phyloP scores from a whole-genome alignment of 2,329 filamentous ascomycete species.

The Aplosporella prunicola region DNA sequence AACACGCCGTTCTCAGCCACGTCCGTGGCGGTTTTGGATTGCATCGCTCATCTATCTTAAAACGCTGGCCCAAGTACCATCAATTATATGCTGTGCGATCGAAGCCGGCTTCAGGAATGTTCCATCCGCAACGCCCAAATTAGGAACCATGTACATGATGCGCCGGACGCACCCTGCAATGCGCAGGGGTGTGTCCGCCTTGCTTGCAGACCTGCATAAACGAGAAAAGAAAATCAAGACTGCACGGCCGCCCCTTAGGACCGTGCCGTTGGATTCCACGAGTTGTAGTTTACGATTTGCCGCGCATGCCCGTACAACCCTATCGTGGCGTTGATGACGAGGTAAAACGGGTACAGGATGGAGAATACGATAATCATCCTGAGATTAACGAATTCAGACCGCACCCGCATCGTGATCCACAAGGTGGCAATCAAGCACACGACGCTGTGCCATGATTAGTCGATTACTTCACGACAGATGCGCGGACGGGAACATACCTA shows the following conservation, averaged over 20 bases:
- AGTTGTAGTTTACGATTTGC: conserved; percentile 37
- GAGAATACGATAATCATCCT: conserved; percentile 36
- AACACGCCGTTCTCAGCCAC: no score
- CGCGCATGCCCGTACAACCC: conserved; percentile 40
- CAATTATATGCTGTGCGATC: no score
- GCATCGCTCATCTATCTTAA: no score
- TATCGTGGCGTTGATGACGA: conserved; percentile 36
- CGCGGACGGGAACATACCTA: conserved; percentile 25
- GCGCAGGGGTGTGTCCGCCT: conserved; percentile 3
- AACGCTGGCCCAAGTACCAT: no score
- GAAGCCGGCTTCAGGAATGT: no score
- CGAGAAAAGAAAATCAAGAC: no score
- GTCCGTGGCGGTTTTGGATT: no score
- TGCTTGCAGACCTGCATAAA: not conserved
- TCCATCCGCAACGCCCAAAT: not conserved
- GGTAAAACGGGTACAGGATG: conserved; percentile 34
- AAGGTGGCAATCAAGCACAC: conserved; percentile 37
- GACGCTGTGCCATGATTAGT: conserved; percentile 20
- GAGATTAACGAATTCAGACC: conserved; percentile 37
- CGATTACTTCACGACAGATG: conserved; percentile 13
- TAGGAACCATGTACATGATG: conserved; percentile 8
- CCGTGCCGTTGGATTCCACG: conserved; percentile 40
- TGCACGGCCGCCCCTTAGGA: conserved; percentile 18
- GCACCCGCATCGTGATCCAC: conserved; percentile 37
- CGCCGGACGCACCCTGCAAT: conserved; percentile 6